These are phyloP conservation scores for Podaxis mareebaensis DNA, from an alignment of 768 basidiomycete species.

Conservation along the genomic window DNA sequence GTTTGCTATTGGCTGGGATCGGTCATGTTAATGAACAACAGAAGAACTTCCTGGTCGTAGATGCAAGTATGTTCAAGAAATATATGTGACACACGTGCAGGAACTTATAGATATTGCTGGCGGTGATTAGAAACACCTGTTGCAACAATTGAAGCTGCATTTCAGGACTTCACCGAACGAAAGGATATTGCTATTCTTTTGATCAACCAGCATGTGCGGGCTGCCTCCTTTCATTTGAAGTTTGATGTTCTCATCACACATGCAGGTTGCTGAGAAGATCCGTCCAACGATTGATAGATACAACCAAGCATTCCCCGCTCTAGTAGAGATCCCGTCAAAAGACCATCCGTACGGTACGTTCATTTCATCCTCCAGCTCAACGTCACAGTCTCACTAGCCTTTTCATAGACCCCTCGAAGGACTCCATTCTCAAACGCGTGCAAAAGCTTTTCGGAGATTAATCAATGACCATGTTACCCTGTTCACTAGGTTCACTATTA, in stretches of 20 bases:
- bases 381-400: conserved; percentile 4
- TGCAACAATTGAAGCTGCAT: conserved; percentile 86
- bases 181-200: conserved; percentile 95
- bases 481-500: neutral
- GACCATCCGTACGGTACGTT: conserved; percentile 92
- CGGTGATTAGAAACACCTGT: conserved; percentile 77
- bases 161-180: conserved; percentile 93
- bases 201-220: conserved; percentile 95
- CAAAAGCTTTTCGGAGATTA: conserved; percentile 96
- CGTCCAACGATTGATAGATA: conserved; percentile 94
- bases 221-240: conserved; percentile 10
- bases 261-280: conserved; percentile 95
- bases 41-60: conserved; percentile 96
- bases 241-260: conserved; percentile 3
- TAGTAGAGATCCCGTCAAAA: conserved; percentile 97
- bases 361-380: neutral
- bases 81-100: neutral
- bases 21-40: conserved; percentile 89
- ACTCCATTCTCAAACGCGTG: conserved; percentile 93
- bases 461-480: conserved; percentile 20
- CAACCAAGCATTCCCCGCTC: conserved; percentile 92
- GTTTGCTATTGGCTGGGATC: conserved; percentile 90
- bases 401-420: conserved; percentile 84
- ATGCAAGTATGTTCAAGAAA: conserved; percentile 67
- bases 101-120: neutral